Percentiles rank a stretch among this genome's conserved stretches.
phyloP scores from a whole-genome alignment of 176 grass and related monocot species.

The Oryza brachyantha region DNA sequence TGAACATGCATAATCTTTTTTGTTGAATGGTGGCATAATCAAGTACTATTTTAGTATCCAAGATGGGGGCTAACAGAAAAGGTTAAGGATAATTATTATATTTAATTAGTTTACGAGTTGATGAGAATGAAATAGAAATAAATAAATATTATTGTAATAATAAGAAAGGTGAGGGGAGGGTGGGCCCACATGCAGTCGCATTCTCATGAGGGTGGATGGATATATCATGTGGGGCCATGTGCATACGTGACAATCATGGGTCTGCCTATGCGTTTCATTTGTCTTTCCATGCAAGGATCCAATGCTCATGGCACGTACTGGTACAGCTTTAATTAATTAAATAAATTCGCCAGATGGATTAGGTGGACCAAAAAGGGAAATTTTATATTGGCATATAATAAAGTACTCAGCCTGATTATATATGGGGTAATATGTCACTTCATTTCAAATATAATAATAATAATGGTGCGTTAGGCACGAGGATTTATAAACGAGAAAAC shows the following conservation, averaged over 20 bases:
- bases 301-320: neutral
- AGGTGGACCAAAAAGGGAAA: neutral
- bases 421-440: neutral
- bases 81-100: neutral
- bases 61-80: neutral
- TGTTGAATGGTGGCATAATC: neutral
- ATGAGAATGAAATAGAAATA: neutral
- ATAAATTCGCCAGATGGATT: constrained; percentile 1
- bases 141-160: no score
- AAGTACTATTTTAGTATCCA: neutral
- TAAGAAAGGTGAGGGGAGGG: neutral
- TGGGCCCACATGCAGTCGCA: neutral
- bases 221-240: constrained; percentile 32
- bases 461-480: no score
- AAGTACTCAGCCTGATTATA: neutral
- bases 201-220: neutral
- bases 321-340: neutral
- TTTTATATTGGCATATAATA: neutral
- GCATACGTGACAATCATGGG: constrained; percentile 18
- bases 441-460: neutral
- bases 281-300: constrained; percentile 37
- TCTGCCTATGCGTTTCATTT: neutral
- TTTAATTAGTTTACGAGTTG: neutral
- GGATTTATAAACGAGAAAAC: no score
- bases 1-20: constrained; percentile 3